phyloP scores from a whole-genome alignment of 345 rosid species.

The Hibiscus tridactylites region DNA sequence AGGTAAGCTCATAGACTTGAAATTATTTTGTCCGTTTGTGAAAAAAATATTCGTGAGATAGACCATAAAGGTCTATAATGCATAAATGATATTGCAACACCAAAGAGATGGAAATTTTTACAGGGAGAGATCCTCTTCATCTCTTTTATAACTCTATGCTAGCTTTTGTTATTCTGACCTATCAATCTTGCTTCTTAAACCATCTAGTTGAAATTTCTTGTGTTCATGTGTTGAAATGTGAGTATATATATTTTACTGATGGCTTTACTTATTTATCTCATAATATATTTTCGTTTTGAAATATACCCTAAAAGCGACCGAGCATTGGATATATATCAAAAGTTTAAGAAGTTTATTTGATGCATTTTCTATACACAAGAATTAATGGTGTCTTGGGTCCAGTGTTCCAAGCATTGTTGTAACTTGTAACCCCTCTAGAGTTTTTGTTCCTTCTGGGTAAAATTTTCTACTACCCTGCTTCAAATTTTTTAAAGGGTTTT shows the following conservation, averaged over 20 bases:
- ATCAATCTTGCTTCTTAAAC: neutral
- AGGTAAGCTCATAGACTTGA: conserved; percentile 36
- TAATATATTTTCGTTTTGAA: too few species aligned
- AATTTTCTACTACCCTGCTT: too few species aligned
- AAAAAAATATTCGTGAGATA: neutral
- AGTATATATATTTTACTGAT: too few species aligned
- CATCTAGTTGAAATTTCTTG: neutral
- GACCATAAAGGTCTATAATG: neutral
- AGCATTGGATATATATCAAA: too few species aligned
- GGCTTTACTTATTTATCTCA: too few species aligned
- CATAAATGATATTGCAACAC: neutral
- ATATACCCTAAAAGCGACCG: too few species aligned
- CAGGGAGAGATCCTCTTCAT: neutral
- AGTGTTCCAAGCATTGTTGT: neutral
- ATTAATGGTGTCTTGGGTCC: neutral
- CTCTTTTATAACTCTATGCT: neutral
- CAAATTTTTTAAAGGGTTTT: too few species aligned
- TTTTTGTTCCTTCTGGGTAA: too few species aligned
- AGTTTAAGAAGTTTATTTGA: neutral
- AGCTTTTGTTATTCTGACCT: neutral
- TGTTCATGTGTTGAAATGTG: too few species aligned
- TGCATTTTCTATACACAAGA: neutral
- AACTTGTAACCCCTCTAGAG: too few species aligned
- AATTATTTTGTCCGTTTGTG: neutral
- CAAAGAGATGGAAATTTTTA: neutral